A percentile compares a stretch with the other conserved stretches of the same genome.
phyloP scores from a whole-genome alignment of 768 basidiomycete species.

The Hebeloma cylindrosporum region DNA sequence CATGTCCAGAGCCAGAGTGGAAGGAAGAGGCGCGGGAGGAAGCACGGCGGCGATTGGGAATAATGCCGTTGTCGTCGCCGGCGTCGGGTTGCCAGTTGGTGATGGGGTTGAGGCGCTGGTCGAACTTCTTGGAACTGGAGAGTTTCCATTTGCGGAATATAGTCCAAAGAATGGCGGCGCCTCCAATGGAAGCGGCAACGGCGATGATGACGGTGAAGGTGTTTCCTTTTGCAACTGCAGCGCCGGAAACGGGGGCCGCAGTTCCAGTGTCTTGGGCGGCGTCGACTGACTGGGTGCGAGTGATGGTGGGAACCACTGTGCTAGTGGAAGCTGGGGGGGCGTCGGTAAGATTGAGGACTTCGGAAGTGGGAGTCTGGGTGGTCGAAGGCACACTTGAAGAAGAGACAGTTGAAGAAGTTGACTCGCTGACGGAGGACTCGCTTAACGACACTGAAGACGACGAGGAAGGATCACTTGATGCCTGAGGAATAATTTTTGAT shows the following conservation, averaged over 20 bases:
- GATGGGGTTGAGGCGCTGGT: slow-evolving; percentile 83
- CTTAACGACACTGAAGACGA: slow-evolving; percentile 2
- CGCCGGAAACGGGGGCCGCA: slow-evolving; percentile 27
- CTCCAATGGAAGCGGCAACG: slow-evolving; percentile 67
- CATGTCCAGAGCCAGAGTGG: slow-evolving; percentile 52
- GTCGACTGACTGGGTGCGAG: slow-evolving; percentile 25
- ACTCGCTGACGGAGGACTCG: slow-evolving; percentile 1
- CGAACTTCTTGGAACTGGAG: slow-evolving; percentile 75
- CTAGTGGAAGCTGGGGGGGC: slow-evolving; percentile 18
- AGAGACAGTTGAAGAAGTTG: slow-evolving; percentile 12
- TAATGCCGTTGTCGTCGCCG: slow-evolving; percentile 44
- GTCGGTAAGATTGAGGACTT: slow-evolving; percentile 22
- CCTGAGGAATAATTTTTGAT: no score
- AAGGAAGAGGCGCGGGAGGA: slow-evolving; percentile 68
- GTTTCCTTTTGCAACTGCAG: slow-evolving; percentile 33
- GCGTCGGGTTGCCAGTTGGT: slow-evolving; percentile 82
- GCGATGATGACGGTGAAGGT: slow-evolving; percentile 67
- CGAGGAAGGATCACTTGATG: no score
- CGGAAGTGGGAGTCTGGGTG: slow-evolving; percentile 9
- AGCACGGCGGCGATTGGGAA: slow-evolving; percentile 51
- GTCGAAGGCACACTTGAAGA: slow-evolving; percentile 7
- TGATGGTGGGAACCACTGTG: slow-evolving; percentile 18
- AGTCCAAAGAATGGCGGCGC: slow-evolving; percentile 77
- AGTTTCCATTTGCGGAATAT: slow-evolving; percentile 93
- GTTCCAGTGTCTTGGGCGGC: slow-evolving; percentile 25